These are phyloP conservation scores for Cryphonectria radicalis DNA, from an alignment of 2,329 filamentous ascomycete genomes.

Conservation along the genomic window DNA sequence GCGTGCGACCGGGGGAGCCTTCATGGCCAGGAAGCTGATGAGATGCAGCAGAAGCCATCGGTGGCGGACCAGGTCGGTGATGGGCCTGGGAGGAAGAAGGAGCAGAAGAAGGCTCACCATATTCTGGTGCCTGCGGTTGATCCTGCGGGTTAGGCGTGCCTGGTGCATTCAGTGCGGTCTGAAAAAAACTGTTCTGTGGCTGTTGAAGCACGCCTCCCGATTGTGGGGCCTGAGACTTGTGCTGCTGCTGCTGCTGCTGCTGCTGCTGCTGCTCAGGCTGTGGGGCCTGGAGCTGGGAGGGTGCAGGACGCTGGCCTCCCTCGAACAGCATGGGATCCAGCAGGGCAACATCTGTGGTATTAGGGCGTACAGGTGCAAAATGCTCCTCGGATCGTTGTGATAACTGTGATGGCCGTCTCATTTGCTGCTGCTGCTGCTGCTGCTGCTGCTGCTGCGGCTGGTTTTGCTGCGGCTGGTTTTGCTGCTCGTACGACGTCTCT, in stretches of 20 bases:
- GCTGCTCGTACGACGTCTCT: constrained; percentile 19
- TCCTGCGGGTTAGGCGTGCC: constrained; percentile 19
- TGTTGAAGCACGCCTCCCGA: constrained; percentile 19
- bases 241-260: constrained; percentile 4
- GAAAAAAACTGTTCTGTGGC: constrained; percentile 29
- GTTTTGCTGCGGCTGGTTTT: not conserved
- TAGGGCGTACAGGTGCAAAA: constrained; percentile 22
- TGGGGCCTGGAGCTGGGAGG: constrained; percentile 22
- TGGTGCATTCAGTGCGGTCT: constrained; percentile 29
- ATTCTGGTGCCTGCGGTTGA: constrained; percentile 10
- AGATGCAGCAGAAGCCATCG: constrained; percentile 10
- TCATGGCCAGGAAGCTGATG: constrained; percentile 12
- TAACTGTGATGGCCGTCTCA: constrained; percentile 17
- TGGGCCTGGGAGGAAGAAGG: not conserved
- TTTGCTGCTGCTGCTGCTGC: constrained; percentile 8
- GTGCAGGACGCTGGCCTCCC: constrained; percentile 20
- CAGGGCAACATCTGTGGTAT: constrained; percentile 25
- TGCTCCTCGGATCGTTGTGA: constrained; percentile 25
- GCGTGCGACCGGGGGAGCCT: constrained; percentile 27
- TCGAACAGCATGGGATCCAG: constrained; percentile 27
- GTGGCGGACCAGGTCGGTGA: constrained; percentile 17
- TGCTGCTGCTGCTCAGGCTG: constrained; percentile 11
- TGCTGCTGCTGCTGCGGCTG: constrained; percentile 9
- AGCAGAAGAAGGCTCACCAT: constrained; percentile 17
- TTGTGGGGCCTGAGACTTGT: constrained; percentile 26